Evolutionary conservation across 2,329 filamentous ascomycete species (phyloP), one percentile per base, ranked within the genome.

Genomic region (Diaporthe caulivora): DNA sequence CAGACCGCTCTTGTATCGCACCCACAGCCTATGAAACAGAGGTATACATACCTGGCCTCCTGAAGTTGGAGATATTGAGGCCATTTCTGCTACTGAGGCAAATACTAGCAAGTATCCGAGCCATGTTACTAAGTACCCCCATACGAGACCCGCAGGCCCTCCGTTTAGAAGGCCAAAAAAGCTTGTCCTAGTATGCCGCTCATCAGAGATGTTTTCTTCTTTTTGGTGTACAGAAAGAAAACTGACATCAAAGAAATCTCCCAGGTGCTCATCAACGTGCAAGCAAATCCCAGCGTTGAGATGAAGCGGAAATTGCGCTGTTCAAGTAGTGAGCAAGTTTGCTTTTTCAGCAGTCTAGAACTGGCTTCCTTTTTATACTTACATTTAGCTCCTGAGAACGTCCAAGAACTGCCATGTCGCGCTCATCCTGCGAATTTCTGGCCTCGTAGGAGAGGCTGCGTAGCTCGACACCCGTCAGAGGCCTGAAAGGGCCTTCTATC

Each of bases 191-290:
- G 75, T 75, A 49, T 7, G 10, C 15, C n/a, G 29, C 17, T 31
- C 26, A 34, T 40, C 29, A 70, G 42, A n/a, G 37, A 2, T 40
- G 6, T 13, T 40, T 40, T 40, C 37, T 40, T 9, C 26, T 18
- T 26, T 6, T 17, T 17, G 15, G 49, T n/a, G 9, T 40, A 18
- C 3, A n/a, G 3, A 4, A 13, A 11, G 72, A 17, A 21, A 4
- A 70, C 77, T 76, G 76, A 82, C 73, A 85, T 81, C 49, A 87
- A 78, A 3, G 84, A 81, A 49, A 84, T 83, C 77, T 90, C 88
- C 88, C 88, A 90, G 0, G 88, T 89, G 70, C 86, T 85, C 77
- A 88, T 85, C 44, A 88, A 82, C 31, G 87, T 86, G 74, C 86
- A 86, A 21, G 85, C 85, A 73, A 89, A 89, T 8, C 87, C 87